A percentile compares a stretch with the other conserved stretches of the same genome.
These are phyloP conservation scores for Paramecium caudatum DNA, from an alignment of 73 alveolate species.

Conservation along the genomic window DNA sequence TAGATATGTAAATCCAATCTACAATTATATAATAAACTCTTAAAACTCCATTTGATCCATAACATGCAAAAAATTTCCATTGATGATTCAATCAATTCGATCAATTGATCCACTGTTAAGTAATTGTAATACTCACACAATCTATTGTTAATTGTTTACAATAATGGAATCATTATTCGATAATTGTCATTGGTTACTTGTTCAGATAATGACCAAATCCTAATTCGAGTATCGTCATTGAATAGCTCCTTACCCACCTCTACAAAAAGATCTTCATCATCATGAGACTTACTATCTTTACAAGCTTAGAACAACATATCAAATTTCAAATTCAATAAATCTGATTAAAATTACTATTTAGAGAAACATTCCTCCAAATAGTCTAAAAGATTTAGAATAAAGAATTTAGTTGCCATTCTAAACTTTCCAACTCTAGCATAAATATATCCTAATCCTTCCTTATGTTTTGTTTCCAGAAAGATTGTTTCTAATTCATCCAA, in stretches of 20 bases:
- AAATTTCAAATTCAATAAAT: conserved; percentile 7
- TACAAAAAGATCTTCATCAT: not conserved
- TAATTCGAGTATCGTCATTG: not conserved
- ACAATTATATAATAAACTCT: not conserved
- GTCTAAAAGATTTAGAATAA: not conserved
- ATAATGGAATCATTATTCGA: not conserved
- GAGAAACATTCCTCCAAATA: conserved; percentile 14
- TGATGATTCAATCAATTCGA: not conserved
- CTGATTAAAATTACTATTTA: not conserved
- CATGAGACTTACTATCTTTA: not conserved
- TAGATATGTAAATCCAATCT: not conserved
- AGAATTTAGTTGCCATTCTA: not conserved
- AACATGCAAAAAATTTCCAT: not conserved
- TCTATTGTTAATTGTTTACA: not conserved
- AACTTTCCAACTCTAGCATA: conserved; percentile 37
- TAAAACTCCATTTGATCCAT: conserved; percentile 59
- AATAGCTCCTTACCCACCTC: not conserved
- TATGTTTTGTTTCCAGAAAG: conserved; percentile 4
- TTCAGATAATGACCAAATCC: not conserved
- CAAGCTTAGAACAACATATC: not conserved
- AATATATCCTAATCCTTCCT: conserved; percentile 32
- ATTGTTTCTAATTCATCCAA: conserved; percentile 8
- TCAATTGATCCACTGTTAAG: not conserved
- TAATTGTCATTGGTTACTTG: not conserved
- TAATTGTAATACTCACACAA: conserved; percentile 19